Evolutionary conservation across 2,329 filamentous ascomycete species (phyloP), one percentile per base, ranked within the genome.

Genomic region (Rhinocladiella mackenziei): DNA sequence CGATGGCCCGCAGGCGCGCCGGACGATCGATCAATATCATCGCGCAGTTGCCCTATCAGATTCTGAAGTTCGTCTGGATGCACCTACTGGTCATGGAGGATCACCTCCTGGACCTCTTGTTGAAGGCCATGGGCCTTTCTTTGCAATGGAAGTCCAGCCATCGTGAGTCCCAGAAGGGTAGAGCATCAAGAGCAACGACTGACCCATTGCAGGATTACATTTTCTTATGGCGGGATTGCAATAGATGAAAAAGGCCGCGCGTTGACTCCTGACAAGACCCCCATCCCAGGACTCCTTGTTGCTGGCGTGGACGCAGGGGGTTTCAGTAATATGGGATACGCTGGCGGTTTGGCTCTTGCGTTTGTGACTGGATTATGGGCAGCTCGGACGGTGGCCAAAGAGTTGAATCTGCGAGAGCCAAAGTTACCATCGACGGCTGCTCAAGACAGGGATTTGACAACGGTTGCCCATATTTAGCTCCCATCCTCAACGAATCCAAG

Each of bases 351-450:
- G 35, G 57, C 57, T 17, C 49, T 60, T 2, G 59, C 58, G 1
- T 60, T 60, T 37, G 55, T 60, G 11, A 60, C 59, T 2, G 58
- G 58, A 6, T 34, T 58, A 3, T 60, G 58, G 59, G 54, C 58
- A 32, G 57, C 57, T 1, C 39, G 51, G 18, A 43, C 43, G 14
- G 38, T 50, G 19, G 45, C 56, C 17, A 39, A 35, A 9, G 39
- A 59, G n/a, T 29, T 60, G 26, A 38, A 41, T 3, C 29, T 60
- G 10, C 38, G 39, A 3, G 36, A 47, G 28, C 57, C 54, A 31
- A 31, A 34, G 13, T 43, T 60, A 11, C 58, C 58, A 9, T 9
- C 28, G n/a, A n/a, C 26, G 15, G 19, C 28, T 15, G n/a, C 39
- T 10, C 29, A 42, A 20, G 39, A 42, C 22, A n/a, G n/a, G n/a